phyloP scores from a whole-genome alignment of 2,329 filamentous ascomycete species.

The Ophidiomyces ophidiicola region DNA sequence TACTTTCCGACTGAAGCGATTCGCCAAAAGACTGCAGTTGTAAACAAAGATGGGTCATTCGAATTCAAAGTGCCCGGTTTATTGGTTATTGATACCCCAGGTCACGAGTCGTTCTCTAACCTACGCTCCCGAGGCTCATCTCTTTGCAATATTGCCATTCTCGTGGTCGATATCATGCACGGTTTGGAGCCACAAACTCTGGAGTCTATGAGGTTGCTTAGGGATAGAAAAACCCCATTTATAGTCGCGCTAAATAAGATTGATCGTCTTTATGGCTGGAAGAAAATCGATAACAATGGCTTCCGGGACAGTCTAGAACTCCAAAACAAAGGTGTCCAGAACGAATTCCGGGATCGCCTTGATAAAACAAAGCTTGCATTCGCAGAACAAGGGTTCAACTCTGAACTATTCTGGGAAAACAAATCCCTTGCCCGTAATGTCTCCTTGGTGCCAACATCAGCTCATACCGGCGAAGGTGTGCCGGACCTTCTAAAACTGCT shows the following conservation, averaged over 20 bases:
- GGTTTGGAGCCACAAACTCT: conserved; percentile 93
- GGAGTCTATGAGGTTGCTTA: conserved; percentile 88
- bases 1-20: conserved; percentile 96
- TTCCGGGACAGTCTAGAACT: conserved; percentile 84
- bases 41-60: conserved; percentile 81
- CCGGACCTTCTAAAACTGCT: conserved; percentile 98
- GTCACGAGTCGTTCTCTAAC: conserved; percentile 99
- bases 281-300: conserved; percentile 96
- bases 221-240: conserved; percentile 91
- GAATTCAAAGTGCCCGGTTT: conserved; percentile 97
- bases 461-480: conserved; percentile 97
- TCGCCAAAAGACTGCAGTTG: conserved; percentile 78
- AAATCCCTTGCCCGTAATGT: conserved; percentile 91
- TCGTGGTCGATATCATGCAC: conserved; percentile 99
- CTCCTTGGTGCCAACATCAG: conserved; percentile 93
- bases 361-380: conserved; percentile 88
- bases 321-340: conserved; percentile 85
- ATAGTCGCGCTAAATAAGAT: conserved; percentile 99
- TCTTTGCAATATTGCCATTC: conserved; percentile 96
- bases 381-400: conserved; percentile 93
- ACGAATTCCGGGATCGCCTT: conserved; percentile 84
- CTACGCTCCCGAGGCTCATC: conserved; percentile 92
- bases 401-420: conserved; percentile 94
- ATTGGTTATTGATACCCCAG: conserved; percentile 92
- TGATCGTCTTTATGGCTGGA: conserved; percentile 97